These are phyloP conservation scores for Miscanthus lutarioriparius DNA, from an alignment of 176 grass and related monocot species.

Conservation along the genomic window DNA sequence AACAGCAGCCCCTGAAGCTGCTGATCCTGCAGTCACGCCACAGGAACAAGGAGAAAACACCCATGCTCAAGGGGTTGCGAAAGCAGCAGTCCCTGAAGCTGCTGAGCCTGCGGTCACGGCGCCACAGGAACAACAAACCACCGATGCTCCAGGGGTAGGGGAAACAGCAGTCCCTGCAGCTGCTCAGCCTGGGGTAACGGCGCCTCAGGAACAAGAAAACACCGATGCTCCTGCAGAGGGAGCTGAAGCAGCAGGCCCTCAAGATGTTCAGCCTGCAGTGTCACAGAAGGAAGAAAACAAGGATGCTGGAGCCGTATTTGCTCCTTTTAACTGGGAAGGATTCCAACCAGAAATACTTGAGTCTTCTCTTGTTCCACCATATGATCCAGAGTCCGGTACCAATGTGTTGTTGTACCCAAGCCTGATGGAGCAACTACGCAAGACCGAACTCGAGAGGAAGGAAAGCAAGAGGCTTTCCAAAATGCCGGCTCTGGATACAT, in stretches of 20 bases:
- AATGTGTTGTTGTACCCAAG: background rate
- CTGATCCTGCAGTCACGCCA: background rate
- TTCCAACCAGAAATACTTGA: background rate
- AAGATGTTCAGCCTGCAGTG: background rate
- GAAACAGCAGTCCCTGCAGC: background rate
- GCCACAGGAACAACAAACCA: background rate
- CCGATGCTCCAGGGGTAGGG: background rate
- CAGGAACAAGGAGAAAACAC: background rate
- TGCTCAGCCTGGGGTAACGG: background rate
- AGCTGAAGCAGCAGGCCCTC: background rate
- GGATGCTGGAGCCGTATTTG: background rate
- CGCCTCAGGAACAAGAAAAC: background rate
- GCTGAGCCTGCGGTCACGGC: too few relatives aligned
- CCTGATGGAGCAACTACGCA: background rate
- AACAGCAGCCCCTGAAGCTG: background rate
- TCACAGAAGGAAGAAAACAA: background rate
- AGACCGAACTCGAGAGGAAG: background rate
- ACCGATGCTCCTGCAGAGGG: background rate
- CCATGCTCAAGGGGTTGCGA: background rate
- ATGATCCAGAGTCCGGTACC: background rate
- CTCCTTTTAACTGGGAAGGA: background rate
- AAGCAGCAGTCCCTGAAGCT: background rate
- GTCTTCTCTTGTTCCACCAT: background rate
- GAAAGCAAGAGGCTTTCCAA: background rate
- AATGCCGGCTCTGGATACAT: background rate